These are phyloP conservation scores for Aspergillus novoparasiticus DNA, from an alignment of 2,329 filamentous ascomycete genomes.

Conservation along the genomic window DNA sequence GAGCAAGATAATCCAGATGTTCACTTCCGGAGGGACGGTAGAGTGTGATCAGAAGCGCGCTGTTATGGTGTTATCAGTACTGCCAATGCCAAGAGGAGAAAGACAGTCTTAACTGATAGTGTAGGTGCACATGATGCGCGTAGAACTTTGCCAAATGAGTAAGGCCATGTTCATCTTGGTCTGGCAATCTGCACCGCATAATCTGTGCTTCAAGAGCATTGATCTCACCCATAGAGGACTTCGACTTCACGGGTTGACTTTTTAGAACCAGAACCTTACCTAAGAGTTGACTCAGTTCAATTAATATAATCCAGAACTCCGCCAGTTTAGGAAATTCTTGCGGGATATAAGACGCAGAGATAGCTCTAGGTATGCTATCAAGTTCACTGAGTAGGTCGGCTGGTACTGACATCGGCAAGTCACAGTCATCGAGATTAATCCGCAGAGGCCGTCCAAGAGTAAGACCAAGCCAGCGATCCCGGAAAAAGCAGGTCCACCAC, in stretches of 20 bases:
- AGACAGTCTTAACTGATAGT: conserved; percentile 27
- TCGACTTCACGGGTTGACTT: conserved; percentile 23
- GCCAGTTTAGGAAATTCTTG: conserved; percentile 24
- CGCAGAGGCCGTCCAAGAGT: conserved; percentile 44
- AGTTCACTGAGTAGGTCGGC: conserved; percentile 31
- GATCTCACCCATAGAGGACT: conserved; percentile 21
- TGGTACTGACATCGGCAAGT: conserved; percentile 32
- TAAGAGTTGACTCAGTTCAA: conserved; percentile 29
- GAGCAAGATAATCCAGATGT: conserved; percentile 19
- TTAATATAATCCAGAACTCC: conserved; percentile 29
- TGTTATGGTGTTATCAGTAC: conserved; percentile 15
- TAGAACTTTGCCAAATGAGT: conserved; percentile 21
- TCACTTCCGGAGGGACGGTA: conserved; percentile 30
- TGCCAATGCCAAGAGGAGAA: neutral
- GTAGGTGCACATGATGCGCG: conserved; percentile 30
- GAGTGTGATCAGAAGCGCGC: conserved; percentile 30
- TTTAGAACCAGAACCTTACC: conserved; percentile 27
- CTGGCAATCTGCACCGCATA: conserved; percentile 19
- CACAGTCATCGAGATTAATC: conserved; percentile 41
- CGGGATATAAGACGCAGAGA: conserved; percentile 21
- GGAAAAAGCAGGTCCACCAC: conserved; percentile 46
- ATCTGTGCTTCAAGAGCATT: conserved; percentile 27
- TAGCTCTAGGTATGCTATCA: conserved; percentile 7
- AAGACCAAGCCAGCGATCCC: conserved; percentile 46
- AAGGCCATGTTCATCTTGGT: conserved; percentile 15